Percentiles rank a stretch among this genome's conserved stretches.
Conservation (phyloP, 805 yeast species). For the Metschnikowia dekortorum region DNA sequence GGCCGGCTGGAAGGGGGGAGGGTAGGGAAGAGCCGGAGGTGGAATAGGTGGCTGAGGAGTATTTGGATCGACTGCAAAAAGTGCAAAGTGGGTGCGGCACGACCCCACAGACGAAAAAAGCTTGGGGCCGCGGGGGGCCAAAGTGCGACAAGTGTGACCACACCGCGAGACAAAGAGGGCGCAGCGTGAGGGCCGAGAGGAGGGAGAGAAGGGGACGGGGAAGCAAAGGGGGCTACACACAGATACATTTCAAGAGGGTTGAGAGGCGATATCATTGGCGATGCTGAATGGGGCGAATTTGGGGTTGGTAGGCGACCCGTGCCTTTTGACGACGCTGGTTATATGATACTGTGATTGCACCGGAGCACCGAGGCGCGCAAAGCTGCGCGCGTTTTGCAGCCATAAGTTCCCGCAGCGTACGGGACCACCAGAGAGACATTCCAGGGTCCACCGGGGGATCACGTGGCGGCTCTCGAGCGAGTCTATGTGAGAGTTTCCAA, state of each 20-base stretch:
- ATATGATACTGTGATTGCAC: neutral
- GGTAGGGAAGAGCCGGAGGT: neutral
- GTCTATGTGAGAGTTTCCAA: too few relatives aligned
- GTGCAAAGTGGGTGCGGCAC: constrained; percentile 8
- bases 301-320: too few relatives aligned
- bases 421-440: neutral
- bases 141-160: neutral
- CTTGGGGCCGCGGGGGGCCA: neutral
- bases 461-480: too few relatives aligned
- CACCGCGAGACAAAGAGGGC: neutral
- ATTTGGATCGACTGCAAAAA: constrained; percentile 17
- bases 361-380: neutral
- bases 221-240: neutral
- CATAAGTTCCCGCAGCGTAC: constrained; percentile 2
- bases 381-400: constrained; percentile 4
- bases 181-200: neutral
- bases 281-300: too few relatives aligned
- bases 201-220: neutral
- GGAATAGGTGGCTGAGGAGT: neutral
- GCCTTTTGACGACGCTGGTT: neutral
- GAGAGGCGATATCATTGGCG: too few relatives aligned
- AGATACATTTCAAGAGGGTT: too few relatives aligned
- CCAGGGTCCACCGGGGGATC: too few relatives aligned
- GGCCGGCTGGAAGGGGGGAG: neutral
- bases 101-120: constrained; percentile 1